phyloP scores from a whole-genome alignment of 768 basidiomycete genomes.

The Clitopilus hobsonii region DNA sequence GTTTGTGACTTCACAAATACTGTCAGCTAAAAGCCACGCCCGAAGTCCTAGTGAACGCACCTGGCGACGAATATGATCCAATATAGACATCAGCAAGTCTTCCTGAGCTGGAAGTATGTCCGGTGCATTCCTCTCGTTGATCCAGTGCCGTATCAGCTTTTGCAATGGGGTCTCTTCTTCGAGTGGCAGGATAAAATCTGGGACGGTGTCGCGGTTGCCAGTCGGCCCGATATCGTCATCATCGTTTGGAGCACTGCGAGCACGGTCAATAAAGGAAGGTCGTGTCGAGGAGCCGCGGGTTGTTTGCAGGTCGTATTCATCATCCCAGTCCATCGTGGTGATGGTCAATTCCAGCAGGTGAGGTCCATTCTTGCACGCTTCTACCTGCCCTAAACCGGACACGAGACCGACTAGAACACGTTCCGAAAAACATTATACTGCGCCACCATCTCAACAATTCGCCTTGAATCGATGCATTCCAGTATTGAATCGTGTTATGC shows the following conservation, averaged over 20 bases:
- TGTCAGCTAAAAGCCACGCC: background rate
- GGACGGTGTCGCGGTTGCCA: constrained; percentile 3
- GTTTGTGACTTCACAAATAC: constrained; percentile 57
- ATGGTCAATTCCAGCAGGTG: constrained; percentile 3
- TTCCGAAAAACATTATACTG: too few relatives aligned
- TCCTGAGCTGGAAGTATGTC: constrained; percentile 76
- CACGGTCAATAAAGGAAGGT: constrained; percentile 27
- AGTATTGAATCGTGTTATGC: too few relatives aligned
- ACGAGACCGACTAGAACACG: too few relatives aligned
- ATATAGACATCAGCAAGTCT: constrained; percentile 53
- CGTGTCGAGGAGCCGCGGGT: constrained; percentile 9
- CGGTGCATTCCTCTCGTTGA: constrained; percentile 79
- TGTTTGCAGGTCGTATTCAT: constrained; percentile 25
- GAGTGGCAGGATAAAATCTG: constrained; percentile 9
- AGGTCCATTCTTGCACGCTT: constrained; percentile 17
- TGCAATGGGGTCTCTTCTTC: constrained; percentile 56
- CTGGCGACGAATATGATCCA: constrained; percentile 81
- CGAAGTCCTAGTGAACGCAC: constrained; percentile 35
- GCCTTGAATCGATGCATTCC: too few relatives aligned
- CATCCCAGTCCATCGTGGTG: constrained; percentile 34
- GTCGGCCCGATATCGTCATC: constrained; percentile 33
- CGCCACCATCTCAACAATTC: too few relatives aligned
- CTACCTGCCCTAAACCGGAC: constrained; percentile 23
- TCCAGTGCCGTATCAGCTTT: constrained; percentile 76
- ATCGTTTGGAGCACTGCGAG: constrained; percentile 28